These are phyloP conservation scores for Ogataea trehaloabstinens DNA, from an alignment of 805 yeast genomes.

Conservation along the genomic window DNA sequence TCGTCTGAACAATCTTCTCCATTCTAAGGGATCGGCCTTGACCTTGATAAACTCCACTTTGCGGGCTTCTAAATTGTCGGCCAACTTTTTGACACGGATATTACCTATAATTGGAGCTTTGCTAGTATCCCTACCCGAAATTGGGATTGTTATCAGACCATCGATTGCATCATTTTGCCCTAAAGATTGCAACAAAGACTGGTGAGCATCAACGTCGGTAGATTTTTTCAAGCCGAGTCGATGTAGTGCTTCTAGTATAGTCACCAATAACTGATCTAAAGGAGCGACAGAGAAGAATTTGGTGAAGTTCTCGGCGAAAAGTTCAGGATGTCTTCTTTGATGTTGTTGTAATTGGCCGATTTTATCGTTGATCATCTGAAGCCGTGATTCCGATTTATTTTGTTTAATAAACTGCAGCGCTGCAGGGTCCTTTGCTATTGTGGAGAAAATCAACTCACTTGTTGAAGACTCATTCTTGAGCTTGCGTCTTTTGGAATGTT, in stretches of 20 bases:
- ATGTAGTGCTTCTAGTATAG: conserved; percentile 40
- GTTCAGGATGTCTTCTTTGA: conserved; percentile 21
- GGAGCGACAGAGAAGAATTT: conserved; percentile 49
- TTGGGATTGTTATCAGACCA: conserved; percentile 36
- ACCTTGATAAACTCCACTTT: conserved; percentile 54
- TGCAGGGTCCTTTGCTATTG: conserved; percentile 51
- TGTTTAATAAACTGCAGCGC: conserved; percentile 43
- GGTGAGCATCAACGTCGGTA: conserved; percentile 18
- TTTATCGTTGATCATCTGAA: conserved; percentile 21
- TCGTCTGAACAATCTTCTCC: conserved; percentile 65
- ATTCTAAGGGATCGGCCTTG: conserved; percentile 69
- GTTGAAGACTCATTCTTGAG: conserved; percentile 27
- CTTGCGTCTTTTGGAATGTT: conserved; percentile 33
- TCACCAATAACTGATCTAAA: conserved; percentile 41
- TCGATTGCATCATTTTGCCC: conserved; percentile 28
- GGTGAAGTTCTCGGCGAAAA: conserved; percentile 46
- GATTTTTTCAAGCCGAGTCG: conserved; percentile 39
- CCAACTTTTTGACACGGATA: conserved; percentile 40
- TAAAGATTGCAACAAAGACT: conserved; percentile 19
- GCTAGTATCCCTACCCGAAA: conserved; percentile 43
- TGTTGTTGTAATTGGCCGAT: conserved; percentile 18
- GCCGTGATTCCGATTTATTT: conserved; percentile 15
- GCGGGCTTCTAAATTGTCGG: conserved; percentile 38
- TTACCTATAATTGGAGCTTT: conserved; percentile 46
- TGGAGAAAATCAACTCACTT: conserved; percentile 34